Evolutionary conservation across 2,329 filamentous ascomycete genomes (phyloP).

Genomic region (Alternaria panax): DNA sequence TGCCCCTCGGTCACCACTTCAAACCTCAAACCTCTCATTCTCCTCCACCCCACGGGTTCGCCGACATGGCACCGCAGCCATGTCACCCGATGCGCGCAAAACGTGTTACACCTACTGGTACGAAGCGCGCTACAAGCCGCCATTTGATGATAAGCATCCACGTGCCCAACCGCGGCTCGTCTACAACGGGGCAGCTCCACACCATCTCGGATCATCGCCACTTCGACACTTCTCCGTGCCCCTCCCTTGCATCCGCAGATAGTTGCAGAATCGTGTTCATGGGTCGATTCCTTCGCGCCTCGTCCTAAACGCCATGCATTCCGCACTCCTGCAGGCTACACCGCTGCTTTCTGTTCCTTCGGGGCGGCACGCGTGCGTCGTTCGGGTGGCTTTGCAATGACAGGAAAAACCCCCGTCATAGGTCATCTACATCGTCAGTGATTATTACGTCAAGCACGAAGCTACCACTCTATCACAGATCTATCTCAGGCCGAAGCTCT

Average conservation of each 20-base stretch:
- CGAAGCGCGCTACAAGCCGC: neutral
- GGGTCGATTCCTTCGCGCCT: neutral
- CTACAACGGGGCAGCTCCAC: slow-evolving; percentile 1
- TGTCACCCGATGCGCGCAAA: neutral
- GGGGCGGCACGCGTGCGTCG: neutral
- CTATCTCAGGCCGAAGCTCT: neutral
- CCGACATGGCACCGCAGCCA: slow-evolving; percentile 8
- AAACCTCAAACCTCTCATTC: neutral
- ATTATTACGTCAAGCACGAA: neutral
- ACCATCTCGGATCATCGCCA: neutral
- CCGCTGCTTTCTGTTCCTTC: slow-evolving; percentile 5
- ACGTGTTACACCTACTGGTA: neutral
- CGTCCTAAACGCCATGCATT: slow-evolving; percentile 1
- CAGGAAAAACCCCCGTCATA: neutral
- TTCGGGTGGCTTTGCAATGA: neutral
- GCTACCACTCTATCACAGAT: neutral
- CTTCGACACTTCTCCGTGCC: neutral
- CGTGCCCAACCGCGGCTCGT: slow-evolving; percentile 1
- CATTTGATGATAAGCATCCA: neutral
- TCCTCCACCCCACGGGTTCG: slow-evolving; percentile 13
- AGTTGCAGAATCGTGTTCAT: neutral
- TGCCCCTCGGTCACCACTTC: slow-evolving; percentile 1
- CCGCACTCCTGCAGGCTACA: neutral
- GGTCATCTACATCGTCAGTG: neutral
- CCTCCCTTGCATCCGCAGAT: neutral